Evolutionary conservation across 495 filamentous ascomycete genomes (phyloP).

Genomic region (Polyplosphaeria fusca): DNA sequence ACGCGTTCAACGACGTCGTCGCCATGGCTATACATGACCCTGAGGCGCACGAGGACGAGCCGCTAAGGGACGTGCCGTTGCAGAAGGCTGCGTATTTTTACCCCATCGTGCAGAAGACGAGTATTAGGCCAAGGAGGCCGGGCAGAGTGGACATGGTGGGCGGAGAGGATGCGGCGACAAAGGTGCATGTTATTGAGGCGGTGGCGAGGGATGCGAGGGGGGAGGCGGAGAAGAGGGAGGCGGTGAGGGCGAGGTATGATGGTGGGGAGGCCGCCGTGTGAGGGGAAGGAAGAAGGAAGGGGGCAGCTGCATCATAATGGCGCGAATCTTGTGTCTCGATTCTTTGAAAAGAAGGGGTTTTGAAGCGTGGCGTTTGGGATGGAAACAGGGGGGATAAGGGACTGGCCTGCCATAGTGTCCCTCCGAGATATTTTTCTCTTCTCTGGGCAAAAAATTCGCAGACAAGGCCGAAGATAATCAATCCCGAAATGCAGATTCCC

Average conservation of each 20-base stretch:
- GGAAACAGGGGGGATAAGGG: too few species aligned
- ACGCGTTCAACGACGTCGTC: constrained; percentile 53
- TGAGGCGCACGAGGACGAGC: constrained; percentile 53
- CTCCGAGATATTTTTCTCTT: too few species aligned
- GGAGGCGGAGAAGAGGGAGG: constrained; percentile 47
- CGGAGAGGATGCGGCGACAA: constrained; percentile 41
- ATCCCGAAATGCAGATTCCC: constrained; percentile 4
- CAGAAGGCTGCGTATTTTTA: constrained; percentile 86
- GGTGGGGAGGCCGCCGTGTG: too few species aligned
- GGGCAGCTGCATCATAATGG: too few species aligned
- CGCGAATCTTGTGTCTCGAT: too few species aligned
- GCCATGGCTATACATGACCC: constrained; percentile 63
- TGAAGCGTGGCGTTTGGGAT: too few species aligned
- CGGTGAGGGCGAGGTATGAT: constrained; percentile 17
- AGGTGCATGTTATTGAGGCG: constrained; percentile 56
- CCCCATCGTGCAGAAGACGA: constrained; percentile 70
- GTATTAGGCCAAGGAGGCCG: constrained; percentile 55
- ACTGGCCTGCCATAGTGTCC: too few species aligned
- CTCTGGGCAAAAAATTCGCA: too few species aligned
- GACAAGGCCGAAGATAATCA: too few species aligned
- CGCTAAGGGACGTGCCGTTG: constrained; percentile 39
- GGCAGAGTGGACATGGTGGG: constrained; percentile 28
- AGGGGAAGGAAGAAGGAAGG: too few species aligned
- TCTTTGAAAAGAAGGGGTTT: too few species aligned
- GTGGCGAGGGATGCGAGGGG: constrained; percentile 53